These are phyloP conservation scores for Aspergillus transmontanensis DNA, from an alignment of 2,329 filamentous ascomycete species.

Conservation along the genomic window DNA sequence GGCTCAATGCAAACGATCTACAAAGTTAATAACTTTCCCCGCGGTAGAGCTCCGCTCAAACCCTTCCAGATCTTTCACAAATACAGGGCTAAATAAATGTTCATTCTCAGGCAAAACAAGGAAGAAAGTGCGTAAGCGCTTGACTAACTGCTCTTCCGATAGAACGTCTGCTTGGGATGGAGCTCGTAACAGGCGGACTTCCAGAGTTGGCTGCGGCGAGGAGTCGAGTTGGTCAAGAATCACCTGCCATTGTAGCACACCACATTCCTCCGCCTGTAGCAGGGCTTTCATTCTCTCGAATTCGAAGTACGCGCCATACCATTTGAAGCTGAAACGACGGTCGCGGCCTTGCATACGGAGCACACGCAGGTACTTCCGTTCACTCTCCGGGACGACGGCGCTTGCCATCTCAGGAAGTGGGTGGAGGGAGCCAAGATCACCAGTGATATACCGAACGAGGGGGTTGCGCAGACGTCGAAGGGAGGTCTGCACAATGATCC, in stretches of 20 bases:
- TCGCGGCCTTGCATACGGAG: slow-evolving; percentile 48
- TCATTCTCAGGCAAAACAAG: slow-evolving; percentile 3
- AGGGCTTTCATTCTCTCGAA: slow-evolving; percentile 33
- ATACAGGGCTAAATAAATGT: slow-evolving; percentile 16
- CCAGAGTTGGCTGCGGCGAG: slow-evolving; percentile 12
- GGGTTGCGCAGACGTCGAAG: slow-evolving; percentile 48
- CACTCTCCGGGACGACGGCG: slow-evolving; percentile 19
- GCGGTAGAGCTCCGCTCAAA: slow-evolving; percentile 23
- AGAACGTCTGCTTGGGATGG: slow-evolving; percentile 8
- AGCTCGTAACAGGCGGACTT: slow-evolving; percentile 17
- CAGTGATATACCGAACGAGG: slow-evolving; percentile 47
- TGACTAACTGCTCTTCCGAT: not conserved
- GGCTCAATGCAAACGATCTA: slow-evolving; percentile 13
- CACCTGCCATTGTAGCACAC: slow-evolving; percentile 49
- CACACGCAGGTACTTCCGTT: slow-evolving; percentile 33
- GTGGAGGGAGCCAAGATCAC: slow-evolving; percentile 48
- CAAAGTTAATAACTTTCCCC: slow-evolving; percentile 24
- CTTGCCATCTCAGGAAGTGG: slow-evolving; percentile 26
- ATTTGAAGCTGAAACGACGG: slow-evolving; percentile 47
- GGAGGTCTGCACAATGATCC: slow-evolving; percentile 47
- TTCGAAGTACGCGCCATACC: slow-evolving; percentile 44
- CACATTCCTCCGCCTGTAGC: slow-evolving; percentile 25
- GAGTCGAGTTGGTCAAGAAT: slow-evolving; percentile 27
- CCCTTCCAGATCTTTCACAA: slow-evolving; percentile 14
- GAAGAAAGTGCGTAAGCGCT: not conserved